Conservation (phyloP, 768 basidiomycete species). For the Polyporus arcularius region DNA sequence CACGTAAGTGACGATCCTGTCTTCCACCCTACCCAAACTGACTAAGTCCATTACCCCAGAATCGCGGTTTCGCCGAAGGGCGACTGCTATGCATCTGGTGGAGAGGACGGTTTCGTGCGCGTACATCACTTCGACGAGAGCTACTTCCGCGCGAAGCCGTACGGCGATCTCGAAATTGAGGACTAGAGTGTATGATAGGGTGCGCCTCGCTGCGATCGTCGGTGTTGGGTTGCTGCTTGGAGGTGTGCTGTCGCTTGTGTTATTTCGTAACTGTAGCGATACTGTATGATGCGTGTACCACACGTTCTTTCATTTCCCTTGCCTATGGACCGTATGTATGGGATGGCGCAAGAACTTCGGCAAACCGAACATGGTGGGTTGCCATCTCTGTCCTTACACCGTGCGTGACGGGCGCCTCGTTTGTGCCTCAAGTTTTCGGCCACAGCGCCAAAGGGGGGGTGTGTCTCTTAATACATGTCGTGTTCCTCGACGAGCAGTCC, state of each 20-base stretch:
- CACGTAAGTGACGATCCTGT: conserved; percentile 63
- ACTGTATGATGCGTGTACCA: conserved; percentile 14
- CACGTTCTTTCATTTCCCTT: conserved; percentile 13
- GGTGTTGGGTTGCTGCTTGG: conserved; percentile 7
- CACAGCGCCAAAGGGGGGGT: neutral
- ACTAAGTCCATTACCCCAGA: conserved; percentile 41
- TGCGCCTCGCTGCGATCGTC: neutral
- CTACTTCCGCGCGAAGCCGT: conserved; percentile 90
- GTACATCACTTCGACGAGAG: conserved; percentile 94
- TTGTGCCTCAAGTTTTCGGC: neutral
- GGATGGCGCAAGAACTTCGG: neutral
- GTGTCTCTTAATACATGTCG: neutral
- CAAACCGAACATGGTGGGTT: conserved; percentile 3
- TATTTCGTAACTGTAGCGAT: conserved; percentile 16
- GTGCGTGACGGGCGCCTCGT: neutral
- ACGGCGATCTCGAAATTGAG: conserved; percentile 82
- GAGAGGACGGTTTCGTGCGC: conserved; percentile 94
- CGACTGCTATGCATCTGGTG: conserved; percentile 87
- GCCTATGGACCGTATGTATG: neutral
- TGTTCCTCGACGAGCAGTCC: neutral
- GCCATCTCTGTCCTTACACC: conserved; percentile 4
- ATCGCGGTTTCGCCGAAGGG: conserved; percentile 92
- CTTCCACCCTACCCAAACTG: neutral
- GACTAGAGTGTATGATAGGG: conserved; percentile 37
- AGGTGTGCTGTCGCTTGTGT: conserved; percentile 11